Percentiles rank a stretch among this genome's conserved stretches.
Evolutionary conservation across 176 grass and related monocot genomes (phyloP).

Genomic region (Echinochloa phyllopogon): DNA sequence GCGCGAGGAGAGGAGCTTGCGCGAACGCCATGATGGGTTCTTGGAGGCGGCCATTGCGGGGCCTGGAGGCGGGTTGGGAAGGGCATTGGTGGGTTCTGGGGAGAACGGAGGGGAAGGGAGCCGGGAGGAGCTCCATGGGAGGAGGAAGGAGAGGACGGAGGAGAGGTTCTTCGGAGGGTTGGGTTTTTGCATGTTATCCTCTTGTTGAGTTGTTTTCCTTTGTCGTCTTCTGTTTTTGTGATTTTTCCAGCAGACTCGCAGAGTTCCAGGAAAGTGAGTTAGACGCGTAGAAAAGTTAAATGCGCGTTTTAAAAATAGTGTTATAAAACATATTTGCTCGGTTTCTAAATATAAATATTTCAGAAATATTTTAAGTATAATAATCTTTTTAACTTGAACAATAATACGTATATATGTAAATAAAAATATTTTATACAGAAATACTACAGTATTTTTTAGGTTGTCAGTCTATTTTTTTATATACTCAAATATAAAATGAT

Average conservation of each 20-base stretch:
- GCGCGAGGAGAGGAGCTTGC: slow-evolving; percentile 44
- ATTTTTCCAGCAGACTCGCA: neutral
- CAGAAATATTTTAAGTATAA: no score
- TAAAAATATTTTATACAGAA: no score
- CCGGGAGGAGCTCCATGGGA: slow-evolving; percentile 48
- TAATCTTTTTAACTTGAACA: no score
- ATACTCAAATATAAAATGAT: no score
- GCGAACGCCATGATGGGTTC: slow-evolving; percentile 49
- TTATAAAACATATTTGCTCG: no score
- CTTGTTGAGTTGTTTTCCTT: neutral
- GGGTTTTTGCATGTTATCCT: slow-evolving; percentile 52
- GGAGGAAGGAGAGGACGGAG: slow-evolving; percentile 30
- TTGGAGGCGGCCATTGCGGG: slow-evolving; percentile 42
- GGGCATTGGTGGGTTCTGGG: slow-evolving; percentile 30
- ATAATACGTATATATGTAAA: no score
- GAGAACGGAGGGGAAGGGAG: slow-evolving; percentile 21
- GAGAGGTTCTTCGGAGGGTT: slow-evolving; percentile 37
- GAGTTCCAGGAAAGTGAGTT: no score
- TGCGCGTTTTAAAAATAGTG: no score
- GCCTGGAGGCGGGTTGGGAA: slow-evolving; percentile 8
- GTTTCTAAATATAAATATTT: no score
- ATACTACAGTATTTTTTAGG: no score
- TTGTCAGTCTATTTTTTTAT: no score
- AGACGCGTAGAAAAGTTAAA: no score
- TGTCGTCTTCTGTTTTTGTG: neutral